phyloP scores from a whole-genome alignment of 371 early-diverging fungal genomes.

The Rhizomucor pusillus region DNA sequence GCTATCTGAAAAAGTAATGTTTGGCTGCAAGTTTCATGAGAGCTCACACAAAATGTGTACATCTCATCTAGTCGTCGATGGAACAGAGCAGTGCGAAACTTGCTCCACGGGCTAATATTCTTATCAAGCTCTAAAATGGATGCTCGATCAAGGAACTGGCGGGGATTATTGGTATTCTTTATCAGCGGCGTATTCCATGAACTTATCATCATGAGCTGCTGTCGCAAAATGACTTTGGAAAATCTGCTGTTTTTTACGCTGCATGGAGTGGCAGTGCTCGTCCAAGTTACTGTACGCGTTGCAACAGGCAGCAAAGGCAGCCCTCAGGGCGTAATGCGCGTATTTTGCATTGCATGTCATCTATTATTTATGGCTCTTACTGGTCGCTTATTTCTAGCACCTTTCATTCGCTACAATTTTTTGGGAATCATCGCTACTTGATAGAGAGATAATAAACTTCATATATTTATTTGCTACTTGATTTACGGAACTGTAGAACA shows the following conservation, averaged over 20 bases:
- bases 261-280: slow-evolving; percentile 24
- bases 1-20: neutral
- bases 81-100: slow-evolving; percentile 31
- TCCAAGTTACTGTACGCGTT: slow-evolving; percentile 18
- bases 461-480: too few relatives aligned
- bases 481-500: too few relatives aligned
- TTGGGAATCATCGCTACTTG: neutral
- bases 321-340: slow-evolving; percentile 10
- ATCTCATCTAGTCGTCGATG: slow-evolving; percentile 30
- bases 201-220: slow-evolving; percentile 29
- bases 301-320: slow-evolving; percentile 5
- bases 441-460: too few relatives aligned
- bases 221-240: slow-evolving; percentile 34
- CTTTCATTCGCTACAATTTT: slow-evolving; percentile 18
- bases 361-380: slow-evolving; percentile 30
- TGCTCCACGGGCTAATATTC: slow-evolving; percentile 26
- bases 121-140: neutral
- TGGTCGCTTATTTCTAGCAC: slow-evolving; percentile 36
- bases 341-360: slow-evolving; percentile 8
- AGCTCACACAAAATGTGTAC: neutral
- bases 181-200: slow-evolving; percentile 39
- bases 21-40: neutral
- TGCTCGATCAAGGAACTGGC: slow-evolving; percentile 5
- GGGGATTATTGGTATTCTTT: slow-evolving; percentile 27
- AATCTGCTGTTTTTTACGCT: slow-evolving; percentile 29